Evolutionary conservation across 2,329 filamentous ascomycete genomes (phyloP), one percentile per base, ranked within the genome.

Genomic region (Penicillium sp.): DNA sequence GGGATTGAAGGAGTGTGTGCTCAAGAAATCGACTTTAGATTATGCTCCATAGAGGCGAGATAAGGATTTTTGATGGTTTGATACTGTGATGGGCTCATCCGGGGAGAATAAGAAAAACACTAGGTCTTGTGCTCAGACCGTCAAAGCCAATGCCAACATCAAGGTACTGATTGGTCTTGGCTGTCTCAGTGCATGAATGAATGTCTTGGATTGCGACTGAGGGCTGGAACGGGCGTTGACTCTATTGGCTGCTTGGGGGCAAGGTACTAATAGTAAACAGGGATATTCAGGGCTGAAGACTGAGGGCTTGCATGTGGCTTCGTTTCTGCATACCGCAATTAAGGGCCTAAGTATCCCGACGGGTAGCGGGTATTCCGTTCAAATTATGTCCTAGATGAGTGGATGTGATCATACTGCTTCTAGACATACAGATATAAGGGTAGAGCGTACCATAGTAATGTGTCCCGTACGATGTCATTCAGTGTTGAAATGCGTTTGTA

Each of bases 401-500:
- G 25, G 13, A 35, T 35, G 10, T 19, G 29, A 52, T 33, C 3
- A 4, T 23, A 31, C 19, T 51, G 39, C 19, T 31, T 15, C 19
- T 43, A 35, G 19, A 17, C 23, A 25, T 31, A 29, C n/a, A 17
- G 10, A 25, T 25, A 43, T 43, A 43, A 9, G 29, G 38, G 13
- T 23, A 29, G 27, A 52, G 38, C 49, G 33, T 43, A 52, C 49
- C 49, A 44, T n/a, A n/a, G 29, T 52, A 25, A n/a, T 17, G n/a
- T 39, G 9, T n/a, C 9, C 36, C 13, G 38, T 52, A 52, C 38
- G 10, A 35, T 15, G 10, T 52, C 6, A n/a, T 25, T n/a, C 27
- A 21, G 15, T 33, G 15, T 17, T 19, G 15, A 13, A 17, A 23
- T 23, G 35, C 23, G 19, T 21, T 23, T 15, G 23, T 9, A 35